phyloP scores from a whole-genome alignment of 2,329 filamentous ascomycete species.

The Botrytis paeoniae region DNA sequence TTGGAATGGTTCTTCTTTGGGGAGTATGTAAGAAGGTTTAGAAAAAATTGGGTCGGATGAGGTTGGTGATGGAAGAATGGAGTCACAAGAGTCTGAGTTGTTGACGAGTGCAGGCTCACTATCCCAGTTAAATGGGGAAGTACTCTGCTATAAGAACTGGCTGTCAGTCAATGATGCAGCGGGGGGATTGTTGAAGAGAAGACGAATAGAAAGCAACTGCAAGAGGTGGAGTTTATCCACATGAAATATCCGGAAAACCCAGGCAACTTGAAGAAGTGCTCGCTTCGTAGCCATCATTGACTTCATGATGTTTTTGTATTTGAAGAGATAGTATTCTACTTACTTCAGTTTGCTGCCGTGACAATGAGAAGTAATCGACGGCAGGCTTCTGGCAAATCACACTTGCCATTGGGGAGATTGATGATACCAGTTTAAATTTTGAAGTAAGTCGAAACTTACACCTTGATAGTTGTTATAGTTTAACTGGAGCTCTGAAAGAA shows the following conservation, averaged over 20 bases:
- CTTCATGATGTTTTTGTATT: neutral
- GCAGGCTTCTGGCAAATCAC: constrained; percentile 23
- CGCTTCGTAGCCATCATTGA: neutral
- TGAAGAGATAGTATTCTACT: constrained; percentile 14
- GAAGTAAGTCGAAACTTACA: constrained; percentile 20
- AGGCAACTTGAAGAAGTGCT: neutral
- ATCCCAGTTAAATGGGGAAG: constrained; percentile 28
- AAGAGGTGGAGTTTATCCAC: constrained; percentile 1
- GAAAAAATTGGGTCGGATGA: constrained; percentile 28
- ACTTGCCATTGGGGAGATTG: constrained; percentile 24
- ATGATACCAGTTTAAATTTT: neutral
- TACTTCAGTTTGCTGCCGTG: constrained; percentile 27
- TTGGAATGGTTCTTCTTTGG: constrained; percentile 22
- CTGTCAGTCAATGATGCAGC: constrained; percentile 1
- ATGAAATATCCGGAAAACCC: neutral
- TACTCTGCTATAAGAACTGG: constrained; percentile 13
- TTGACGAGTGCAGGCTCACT: constrained; percentile 25
- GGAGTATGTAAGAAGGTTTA: constrained; percentile 24
- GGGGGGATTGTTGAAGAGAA: neutral
- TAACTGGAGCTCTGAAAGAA: constrained; percentile 5
- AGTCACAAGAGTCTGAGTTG: constrained; percentile 33
- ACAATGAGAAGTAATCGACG: constrained; percentile 27
- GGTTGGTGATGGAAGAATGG: constrained; percentile 31
- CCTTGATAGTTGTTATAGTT: neutral
- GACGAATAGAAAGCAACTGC: neutral